A percentile compares a stretch with the other conserved stretches of the same genome.
These are phyloP conservation scores for Phascolomyces articulosus DNA, from an alignment of 371 early-diverging fungal genomes.

Conservation along the genomic window DNA sequence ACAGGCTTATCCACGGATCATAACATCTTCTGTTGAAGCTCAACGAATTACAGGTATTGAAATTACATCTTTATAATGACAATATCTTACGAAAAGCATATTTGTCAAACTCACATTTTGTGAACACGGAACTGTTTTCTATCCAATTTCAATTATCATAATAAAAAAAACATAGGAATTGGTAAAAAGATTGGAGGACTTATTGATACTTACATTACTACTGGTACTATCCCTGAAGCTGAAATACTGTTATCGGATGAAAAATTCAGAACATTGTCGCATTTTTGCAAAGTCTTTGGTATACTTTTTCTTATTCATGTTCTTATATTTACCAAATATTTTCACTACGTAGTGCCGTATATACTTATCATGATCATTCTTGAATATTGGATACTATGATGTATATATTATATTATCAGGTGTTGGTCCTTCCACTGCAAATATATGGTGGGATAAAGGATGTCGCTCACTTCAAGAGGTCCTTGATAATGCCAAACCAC, in stretches of 20 bases:
- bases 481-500: slow-evolving; percentile 30
- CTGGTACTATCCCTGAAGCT: slow-evolving; percentile 49
- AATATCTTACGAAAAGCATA: too few species aligned
- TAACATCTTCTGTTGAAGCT: slow-evolving; percentile 45
- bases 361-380: too few species aligned
- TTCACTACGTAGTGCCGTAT: too few species aligned
- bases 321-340: too few species aligned
- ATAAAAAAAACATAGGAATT: slow-evolving; percentile 34
- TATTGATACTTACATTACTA: slow-evolving; percentile 34
- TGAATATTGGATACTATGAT: too few species aligned
- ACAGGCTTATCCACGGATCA: slow-evolving; percentile 51
- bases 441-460: slow-evolving; percentile 54
- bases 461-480: slow-evolving; percentile 50
- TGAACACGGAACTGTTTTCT: too few species aligned
- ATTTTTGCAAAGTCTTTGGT: slow-evolving; percentile 50
- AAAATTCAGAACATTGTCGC: slow-evolving; percentile 30
- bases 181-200: slow-evolving; percentile 46
- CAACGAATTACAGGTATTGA: slow-evolving; percentile 42
- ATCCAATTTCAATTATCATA: too few species aligned
- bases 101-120: too few species aligned
- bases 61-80: background rate
- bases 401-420: too few species aligned
- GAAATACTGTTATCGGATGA: slow-evolving; percentile 29
- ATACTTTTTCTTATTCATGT: background rate
- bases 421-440: slow-evolving; percentile 48